Base-by-base conservation (phyloP, 2,329 filamentous ascomycete species). In the Botryotinia calthae region DNA sequence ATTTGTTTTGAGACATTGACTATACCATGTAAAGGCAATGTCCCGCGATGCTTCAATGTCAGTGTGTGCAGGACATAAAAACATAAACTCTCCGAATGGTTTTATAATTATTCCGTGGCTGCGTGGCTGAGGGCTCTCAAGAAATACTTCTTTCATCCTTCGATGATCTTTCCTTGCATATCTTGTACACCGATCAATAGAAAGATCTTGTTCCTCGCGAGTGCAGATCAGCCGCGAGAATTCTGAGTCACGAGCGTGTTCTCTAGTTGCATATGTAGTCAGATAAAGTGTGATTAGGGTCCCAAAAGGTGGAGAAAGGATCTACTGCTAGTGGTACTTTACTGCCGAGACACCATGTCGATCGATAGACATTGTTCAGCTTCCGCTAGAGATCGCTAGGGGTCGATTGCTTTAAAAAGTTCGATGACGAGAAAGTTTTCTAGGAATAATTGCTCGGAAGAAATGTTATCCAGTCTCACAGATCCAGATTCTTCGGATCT, bases 251-350 rank as follows among this genome's bases (percentile, higher is more conserved):
- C 48, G 48, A 42, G 28, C 34, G 1, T 42, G 18, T 67, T 67
- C 48, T 67, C 65, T 67, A 67, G 65, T 56, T 67, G 65, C 65
- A 67, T 54, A 56, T 67, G 65, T 56, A 42, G 42, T 16, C 34
- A 42, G 65, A 56, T 67, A 31, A 22, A 67, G 34, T 16, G n/a
- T 67, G 46, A 56, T 42, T 22, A n/a, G 34, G 37, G 25, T 22
- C 22, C 48, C 25, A n/a, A 25, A 25, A 16, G 25, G 37, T 56
- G 48, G 48, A 56, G 65, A 67, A 42, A 66, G 37, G 65, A 56
- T 67, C 65, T 56, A 10, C 34, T 67, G 12, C 9, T 31, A 40
- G 22, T 25, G n/a, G 18, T 3, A 56, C n/a, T 56, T 28, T 42
- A 31, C 65, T 56, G 16, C 48, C 65, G 65, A 67, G 65, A 67